Evolutionary conservation across 345 rosid genomes (phyloP), one percentile per base, ranked within the genome.

Genomic region (Boechera stricta): DNA sequence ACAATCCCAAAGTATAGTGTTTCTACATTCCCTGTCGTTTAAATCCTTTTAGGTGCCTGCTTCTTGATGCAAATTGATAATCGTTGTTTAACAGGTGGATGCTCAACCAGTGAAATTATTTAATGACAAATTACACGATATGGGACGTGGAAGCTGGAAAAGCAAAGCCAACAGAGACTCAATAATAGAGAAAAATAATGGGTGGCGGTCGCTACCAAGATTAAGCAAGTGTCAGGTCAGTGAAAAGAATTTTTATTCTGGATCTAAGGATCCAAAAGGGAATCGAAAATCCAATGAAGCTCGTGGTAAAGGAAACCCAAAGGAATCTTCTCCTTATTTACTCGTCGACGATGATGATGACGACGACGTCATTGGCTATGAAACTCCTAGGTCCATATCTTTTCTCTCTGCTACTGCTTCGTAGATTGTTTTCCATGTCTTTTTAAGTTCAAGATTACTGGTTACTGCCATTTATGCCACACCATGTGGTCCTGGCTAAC

Each of bases 1-100:
- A 29, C 6, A 64, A 56, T 63, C 71, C 82, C 67, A 86, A 86
- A 72, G 98, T 90, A 89, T 72, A 84, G 35, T 77, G 69, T 75
- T 77, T 73, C 59, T 72, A 18, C 62, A 48, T 44, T 38, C 18
- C 44, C 49, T 80, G 35, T 35, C 6, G 11, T 66, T 45, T 69
- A 13, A 39, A 42, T 52, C 48, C n/a, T 58, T 62, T 62, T 60
- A 41, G 38, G 39, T 76, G 49, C 29, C 60, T 58, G 66, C 36
- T 71, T 78, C 51, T 45, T 7, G n/a, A 7, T 35, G 18, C 16
- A 39, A 69, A 55, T 55, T 67, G 71, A 56, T 68, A 7, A 72
- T 55, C 48, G 31, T 77, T 68, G 59, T 74, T 75, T 72, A 55
- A 79, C 92, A 88, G 96, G 33, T 73, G 79, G 80, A 67, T 79